Base-by-base conservation (phyloP, 257 asterid species). In the Penstemon newberryi region DNA sequence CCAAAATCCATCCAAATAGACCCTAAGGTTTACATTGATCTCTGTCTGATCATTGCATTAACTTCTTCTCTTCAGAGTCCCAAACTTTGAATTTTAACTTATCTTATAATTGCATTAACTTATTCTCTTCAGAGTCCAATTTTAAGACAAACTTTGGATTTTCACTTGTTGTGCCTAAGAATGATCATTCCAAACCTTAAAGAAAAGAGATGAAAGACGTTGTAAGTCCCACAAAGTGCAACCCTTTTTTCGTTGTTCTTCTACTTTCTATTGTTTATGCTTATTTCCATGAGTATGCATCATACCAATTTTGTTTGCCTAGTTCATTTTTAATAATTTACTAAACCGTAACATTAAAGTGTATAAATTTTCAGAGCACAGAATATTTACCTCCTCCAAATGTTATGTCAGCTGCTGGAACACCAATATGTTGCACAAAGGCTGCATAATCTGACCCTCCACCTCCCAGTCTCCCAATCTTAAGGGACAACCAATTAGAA, bases 391-490 rank as follows among this genome's bases (percentile, higher is more conserved):
- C 86, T 73, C 68, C 70, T 59, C 95, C 95, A 57, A 78, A 87
- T 73, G 81, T 43, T 33, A 91, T 63, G 70, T 87, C 98, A 12
- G 83, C 78, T 54, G 95, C 33, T 65, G 96, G 94, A 74, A 86
- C 60, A 47, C 96, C 98, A 51, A 89, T 73, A 78, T 89, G 94
- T 74, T 91, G 96, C 71, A 91, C 90, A 69, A 89, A 91, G 47
- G 96, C 86, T 39, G 93, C 63, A 70, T 82, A 86, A 76, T 91
- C 95, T 12, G 96, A 88, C 63, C 95, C 95, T 60, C 80, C 82
- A 12, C 96, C 96, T 69, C 96, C 95, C 43, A 87, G 80, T 71
- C 98, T 85, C 66, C 87, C 94, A 67, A 91, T 69, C 98, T 89
- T 75, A 73, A 60, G 18, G 46, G 56, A 57, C 49, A 76, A 70